Evolutionary conservation across 345 rosid species (phyloP).

Genomic region (Ceriops decandra): DNA sequence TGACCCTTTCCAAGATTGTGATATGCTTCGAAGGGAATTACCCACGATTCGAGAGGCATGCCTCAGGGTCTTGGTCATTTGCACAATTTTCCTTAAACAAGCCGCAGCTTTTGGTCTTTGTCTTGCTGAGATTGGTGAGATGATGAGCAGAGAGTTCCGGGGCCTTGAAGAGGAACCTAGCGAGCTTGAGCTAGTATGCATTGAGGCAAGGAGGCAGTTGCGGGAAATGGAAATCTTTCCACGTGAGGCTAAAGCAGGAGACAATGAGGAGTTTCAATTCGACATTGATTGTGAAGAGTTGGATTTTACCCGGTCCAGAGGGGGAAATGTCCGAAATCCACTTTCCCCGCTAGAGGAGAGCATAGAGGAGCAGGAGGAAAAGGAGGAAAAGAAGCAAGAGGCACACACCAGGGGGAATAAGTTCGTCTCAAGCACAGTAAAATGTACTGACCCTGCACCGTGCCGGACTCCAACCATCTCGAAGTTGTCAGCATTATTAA

Average conservation of each 20-base stretch:
- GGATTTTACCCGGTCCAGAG: slow-evolving; percentile 12
- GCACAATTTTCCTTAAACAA: slow-evolving; percentile 40
- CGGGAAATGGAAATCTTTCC: slow-evolving; percentile 15
- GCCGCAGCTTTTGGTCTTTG: slow-evolving; percentile 35
- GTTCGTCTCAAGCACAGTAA: slow-evolving; percentile 9
- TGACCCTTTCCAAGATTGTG: slow-evolving; percentile 37
- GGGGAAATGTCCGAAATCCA: slow-evolving; percentile 22
- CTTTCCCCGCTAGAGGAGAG: slow-evolving; percentile 47
- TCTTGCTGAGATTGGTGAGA: slow-evolving; percentile 43
- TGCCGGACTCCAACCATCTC: slow-evolving; percentile 15
- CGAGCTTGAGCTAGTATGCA: slow-evolving; percentile 38
- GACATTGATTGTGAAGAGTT: slow-evolving; percentile 37
- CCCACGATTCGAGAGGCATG: slow-evolving; percentile 45
- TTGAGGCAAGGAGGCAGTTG: slow-evolving; percentile 31
- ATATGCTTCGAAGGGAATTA: slow-evolving; percentile 41
- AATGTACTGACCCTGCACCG: slow-evolving; percentile 5
- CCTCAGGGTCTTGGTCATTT: slow-evolving; percentile 34
- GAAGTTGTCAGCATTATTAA: slow-evolving; percentile 24
- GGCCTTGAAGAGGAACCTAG: slow-evolving; percentile 41
- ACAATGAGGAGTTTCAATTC: slow-evolving; percentile 33
- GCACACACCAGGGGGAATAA: slow-evolving; percentile 21
- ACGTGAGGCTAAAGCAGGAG: slow-evolving; percentile 17
- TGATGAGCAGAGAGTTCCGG: slow-evolving; percentile 47
- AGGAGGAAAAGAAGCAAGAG: slow-evolving; percentile 8
- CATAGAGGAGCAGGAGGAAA: slow-evolving; percentile 22